Base-by-base conservation (phyloP, 1,139 yeast species). In the Hansenula anomala region DNA sequence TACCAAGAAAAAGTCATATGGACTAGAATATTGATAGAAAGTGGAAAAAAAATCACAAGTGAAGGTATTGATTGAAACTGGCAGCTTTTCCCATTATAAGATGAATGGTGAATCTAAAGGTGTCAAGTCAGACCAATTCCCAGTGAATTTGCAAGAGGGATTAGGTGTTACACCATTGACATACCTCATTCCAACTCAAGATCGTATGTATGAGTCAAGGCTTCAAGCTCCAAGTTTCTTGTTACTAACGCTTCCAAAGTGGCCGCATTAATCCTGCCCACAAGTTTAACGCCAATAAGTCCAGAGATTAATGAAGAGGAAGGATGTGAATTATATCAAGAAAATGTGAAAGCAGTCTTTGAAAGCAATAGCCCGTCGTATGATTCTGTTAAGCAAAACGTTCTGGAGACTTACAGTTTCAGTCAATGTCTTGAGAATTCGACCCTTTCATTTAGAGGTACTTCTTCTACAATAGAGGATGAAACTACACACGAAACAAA, bases 121-220 rank as follows among this genome's bases (percentile, higher is more conserved):
- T 8, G 13, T 8, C 25, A 23, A 23, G 25, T 23, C 25, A 8
- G 17, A 24, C 23, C 42, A 32, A 16, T 45, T 54, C 14, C 58
- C 58, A 3, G 34, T 30, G n/a, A 40, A 37, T 20, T 35, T 52
- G 35, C 44, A 34, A 14, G 55, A 51, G 37, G 64, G 62, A 16
- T 46, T 62, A 17, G 54, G 58, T 10, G 55, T 51, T 17, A 61
- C 61, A 22, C 69, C 70, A 0, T 38, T 66, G 37, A 52, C 57
- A 19, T 63, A 54, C 32, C 44, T 66, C 10, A 48, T 64, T 4
- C 72, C 72, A 4, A 56, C 55, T 2, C 68, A 64, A 36, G 55
- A 53, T 30, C 40, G 66, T 61, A 47, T 39, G 66, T 59, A 27
- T 6, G 22, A 20, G 6, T 20, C 9, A 20, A 20, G n/a, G n/a